Evolutionary conservation across 2,329 filamentous ascomycete genomes (phyloP).

Genomic region (Hypoxylon sp.): DNA sequence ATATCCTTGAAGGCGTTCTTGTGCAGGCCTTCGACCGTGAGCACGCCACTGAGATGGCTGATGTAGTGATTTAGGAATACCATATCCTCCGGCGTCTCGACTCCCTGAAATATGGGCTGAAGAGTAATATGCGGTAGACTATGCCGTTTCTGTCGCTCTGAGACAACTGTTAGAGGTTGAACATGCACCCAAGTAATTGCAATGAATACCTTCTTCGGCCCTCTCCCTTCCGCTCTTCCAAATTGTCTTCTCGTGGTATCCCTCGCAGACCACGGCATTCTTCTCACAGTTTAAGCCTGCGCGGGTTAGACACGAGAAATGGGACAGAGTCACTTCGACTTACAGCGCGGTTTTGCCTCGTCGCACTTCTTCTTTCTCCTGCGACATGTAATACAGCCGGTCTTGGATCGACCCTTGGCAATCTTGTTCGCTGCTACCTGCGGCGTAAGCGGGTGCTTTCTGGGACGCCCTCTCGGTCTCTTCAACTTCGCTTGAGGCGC

Average conservation of each 20-base stretch:
- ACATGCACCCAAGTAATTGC: conserved; percentile 16
- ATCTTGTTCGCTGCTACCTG: conserved; percentile 72
- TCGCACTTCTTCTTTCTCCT: conserved; percentile 80
- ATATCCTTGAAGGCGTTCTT: conserved; percentile 89
- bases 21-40: conserved; percentile 84
- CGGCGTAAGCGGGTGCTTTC: conserved; percentile 79
- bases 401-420: conserved; percentile 80
- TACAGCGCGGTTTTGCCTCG: conserved; percentile 75
- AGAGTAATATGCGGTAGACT: conserved; percentile 66
- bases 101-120: conserved; percentile 78
- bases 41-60: conserved; percentile 79
- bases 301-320: conserved; percentile 45
- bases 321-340: conserved; percentile 48
- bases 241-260: conserved; percentile 85
- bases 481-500: conserved; percentile 60
- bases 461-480: conserved; percentile 80
- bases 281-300: conserved; percentile 89
- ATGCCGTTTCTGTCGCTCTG: conserved; percentile 64
- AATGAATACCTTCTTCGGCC: conserved; percentile 70
- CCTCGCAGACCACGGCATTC: conserved; percentile 91
- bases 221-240: conserved; percentile 89
- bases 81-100: conserved; percentile 83
- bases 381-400: conserved; percentile 73
- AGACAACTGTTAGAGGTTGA: conserved; percentile 39
- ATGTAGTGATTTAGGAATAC: conserved; percentile 88